Percentiles rank a stretch among this genome's conserved stretches.
These are phyloP conservation scores for Apophysomyces sp. DNA, from an alignment of 371 early-diverging fungal species.

Conservation along the genomic window DNA sequence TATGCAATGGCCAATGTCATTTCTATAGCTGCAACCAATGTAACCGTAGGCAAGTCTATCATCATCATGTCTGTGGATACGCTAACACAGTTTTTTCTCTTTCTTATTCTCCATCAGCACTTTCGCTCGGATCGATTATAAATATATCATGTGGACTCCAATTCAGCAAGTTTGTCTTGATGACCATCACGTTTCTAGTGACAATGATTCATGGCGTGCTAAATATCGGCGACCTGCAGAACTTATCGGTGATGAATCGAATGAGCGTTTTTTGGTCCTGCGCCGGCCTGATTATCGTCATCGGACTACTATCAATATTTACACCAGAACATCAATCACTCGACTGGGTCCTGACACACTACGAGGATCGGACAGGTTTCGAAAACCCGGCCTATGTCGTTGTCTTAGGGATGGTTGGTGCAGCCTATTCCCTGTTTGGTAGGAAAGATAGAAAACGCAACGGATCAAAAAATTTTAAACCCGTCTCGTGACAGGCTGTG, in stretches of 20 bases:
- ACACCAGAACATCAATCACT: slow-evolving; percentile 21
- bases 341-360: slow-evolving; percentile 37
- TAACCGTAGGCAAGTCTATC: slow-evolving; percentile 34
- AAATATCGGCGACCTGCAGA: slow-evolving; percentile 25
- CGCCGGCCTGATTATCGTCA: slow-evolving; percentile 31
- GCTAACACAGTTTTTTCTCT: neutral
- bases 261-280: slow-evolving; percentile 47
- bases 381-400: slow-evolving; percentile 36
- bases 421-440: slow-evolving; percentile 47
- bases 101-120: slow-evolving; percentile 3
- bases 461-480: neutral
- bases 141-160: slow-evolving; percentile 19
- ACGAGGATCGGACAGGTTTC: slow-evolving; percentile 44
- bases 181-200: slow-evolving; percentile 27
- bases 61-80: too few species aligned
- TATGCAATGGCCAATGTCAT: slow-evolving; percentile 39
- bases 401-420: slow-evolving; percentile 42
- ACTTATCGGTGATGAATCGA: slow-evolving; percentile 29
- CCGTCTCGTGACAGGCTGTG: slow-evolving; percentile 28
- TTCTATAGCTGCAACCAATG: slow-evolving; percentile 40
- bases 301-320: slow-evolving; percentile 15
- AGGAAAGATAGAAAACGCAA: slow-evolving; percentile 7
- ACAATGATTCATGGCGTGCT: slow-evolving; percentile 30
- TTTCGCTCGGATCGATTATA: slow-evolving; percentile 30
- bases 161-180: slow-evolving; percentile 17